phyloP scores from a whole-genome alignment of 495 filamentous ascomycete species.

The Trichoderma gamsii region DNA sequence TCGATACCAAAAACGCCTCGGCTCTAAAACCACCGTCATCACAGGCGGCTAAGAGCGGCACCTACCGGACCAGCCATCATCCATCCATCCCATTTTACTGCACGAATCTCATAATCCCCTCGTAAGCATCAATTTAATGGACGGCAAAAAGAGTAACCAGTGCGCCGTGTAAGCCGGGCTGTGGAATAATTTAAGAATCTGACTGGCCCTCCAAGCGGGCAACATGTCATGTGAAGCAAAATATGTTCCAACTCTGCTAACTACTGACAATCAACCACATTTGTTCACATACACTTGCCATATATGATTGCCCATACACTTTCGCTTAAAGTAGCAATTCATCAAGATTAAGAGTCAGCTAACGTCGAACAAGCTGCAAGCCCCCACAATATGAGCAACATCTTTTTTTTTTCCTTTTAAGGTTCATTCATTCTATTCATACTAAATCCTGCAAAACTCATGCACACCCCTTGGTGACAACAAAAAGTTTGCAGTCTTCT shows the following conservation, averaged over 20 bases:
- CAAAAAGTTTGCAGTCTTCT: background rate
- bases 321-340: background rate
- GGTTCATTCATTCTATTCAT: conserved; percentile 3
- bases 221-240: background rate
- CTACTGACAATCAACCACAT: too few relatives aligned
- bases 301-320: too few relatives aligned
- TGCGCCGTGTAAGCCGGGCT: background rate
- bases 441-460: background rate
- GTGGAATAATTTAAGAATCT: background rate
- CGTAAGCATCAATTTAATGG: too few relatives aligned
- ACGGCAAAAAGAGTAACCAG: background rate
- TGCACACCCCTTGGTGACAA: background rate
- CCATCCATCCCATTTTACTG: background rate
- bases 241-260: too few relatives aligned
- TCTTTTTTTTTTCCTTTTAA: background rate
- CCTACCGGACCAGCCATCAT: background rate
- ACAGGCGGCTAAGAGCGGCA: conserved; percentile 3
- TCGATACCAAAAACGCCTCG: background rate
- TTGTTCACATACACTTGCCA: too few relatives aligned
- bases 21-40: background rate
- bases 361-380: background rate
- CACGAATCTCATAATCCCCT: too few relatives aligned
- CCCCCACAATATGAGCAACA: background rate
- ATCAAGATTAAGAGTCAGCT: background rate
- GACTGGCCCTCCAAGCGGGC: background rate